A percentile compares a stretch with the other conserved stretches of the same genome.
Conservation (phyloP, 2,329 filamentous ascomycete species). For the Sordariomycetes sp. region DNA sequence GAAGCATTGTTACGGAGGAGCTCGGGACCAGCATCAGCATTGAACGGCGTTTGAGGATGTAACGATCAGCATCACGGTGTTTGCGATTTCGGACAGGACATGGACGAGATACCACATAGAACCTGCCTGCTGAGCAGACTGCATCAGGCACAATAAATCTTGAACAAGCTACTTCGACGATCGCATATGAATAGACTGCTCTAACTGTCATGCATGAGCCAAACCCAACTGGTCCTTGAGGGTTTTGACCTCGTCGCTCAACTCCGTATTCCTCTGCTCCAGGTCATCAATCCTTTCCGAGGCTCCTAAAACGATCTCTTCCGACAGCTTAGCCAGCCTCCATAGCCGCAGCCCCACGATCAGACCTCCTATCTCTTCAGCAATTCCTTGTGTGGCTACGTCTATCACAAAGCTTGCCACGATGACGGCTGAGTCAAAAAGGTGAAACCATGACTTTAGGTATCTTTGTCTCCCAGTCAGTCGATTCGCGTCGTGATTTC, state of each 20-base stretch:
- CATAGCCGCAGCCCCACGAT: conserved; percentile 58
- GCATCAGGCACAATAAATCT: too few species aligned
- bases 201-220: conserved; percentile 2
- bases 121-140: conserved; percentile 2
- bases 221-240: conserved; percentile 11
- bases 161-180: too few species aligned
- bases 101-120: conserved; percentile 2
- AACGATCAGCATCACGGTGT: conserved; percentile 9
- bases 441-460: conserved; percentile 49
- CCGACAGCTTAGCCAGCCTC: conserved; percentile 62
- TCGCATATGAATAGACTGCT: too few species aligned
- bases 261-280: conserved; percentile 37
- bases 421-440: conserved; percentile 56
- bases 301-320: conserved; percentile 56
- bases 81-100: neutral
- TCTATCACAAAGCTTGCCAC: conserved; percentile 53
- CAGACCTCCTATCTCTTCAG: conserved; percentile 57
- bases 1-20: conserved; percentile 21
- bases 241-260: conserved; percentile 36
- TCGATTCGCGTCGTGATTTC: neutral
- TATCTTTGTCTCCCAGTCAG: conserved; percentile 29
- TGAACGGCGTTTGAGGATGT: conserved; percentile 25
- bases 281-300: conserved; percentile 53
- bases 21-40: conserved; percentile 25
- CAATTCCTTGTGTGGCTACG: conserved; percentile 46